Evolutionary conservation across 2,329 filamentous ascomycete genomes (phyloP).

Genomic region (Pseudocercospora eumusae): DNA sequence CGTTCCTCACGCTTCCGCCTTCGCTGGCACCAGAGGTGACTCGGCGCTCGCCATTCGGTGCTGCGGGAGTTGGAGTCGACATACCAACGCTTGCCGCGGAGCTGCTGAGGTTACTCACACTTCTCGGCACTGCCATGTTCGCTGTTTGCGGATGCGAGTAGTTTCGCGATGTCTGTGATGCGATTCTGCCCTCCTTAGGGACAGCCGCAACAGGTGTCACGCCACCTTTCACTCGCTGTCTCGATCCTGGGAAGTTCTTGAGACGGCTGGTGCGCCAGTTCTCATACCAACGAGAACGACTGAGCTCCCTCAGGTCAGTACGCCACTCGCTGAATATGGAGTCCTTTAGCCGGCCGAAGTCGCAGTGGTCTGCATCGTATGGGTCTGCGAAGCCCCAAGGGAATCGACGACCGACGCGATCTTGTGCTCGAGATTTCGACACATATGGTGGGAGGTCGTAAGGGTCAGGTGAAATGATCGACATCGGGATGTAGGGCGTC

Average conservation of each 20-base stretch:
- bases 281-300: slow-evolving; percentile 92
- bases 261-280: slow-evolving; percentile 74
- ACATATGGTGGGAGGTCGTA: slow-evolving; percentile 70
- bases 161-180: slow-evolving; percentile 20
- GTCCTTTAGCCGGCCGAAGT: slow-evolving; percentile 87
- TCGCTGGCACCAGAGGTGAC: not conserved
- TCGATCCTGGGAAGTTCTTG: slow-evolving; percentile 37
- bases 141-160: slow-evolving; percentile 14
- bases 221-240: slow-evolving; percentile 37
- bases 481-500: slow-evolving; percentile 77
- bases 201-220: slow-evolving; percentile 41
- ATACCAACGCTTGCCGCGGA: not conserved
- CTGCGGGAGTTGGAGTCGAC: slow-evolving; percentile 3
- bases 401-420: slow-evolving; percentile 79
- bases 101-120: slow-evolving; percentile 19
- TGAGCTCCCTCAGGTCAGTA: slow-evolving; percentile 83
- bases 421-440: slow-evolving; percentile 46
- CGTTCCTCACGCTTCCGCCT: not conserved
- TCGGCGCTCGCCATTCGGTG: not conserved
- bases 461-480: slow-evolving; percentile 88
- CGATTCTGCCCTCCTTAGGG: slow-evolving; percentile 36
- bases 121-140: slow-evolving; percentile 22
- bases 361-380: slow-evolving; percentile 86
- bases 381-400: slow-evolving; percentile 97
- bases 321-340: slow-evolving; percentile 94